Evolutionary conservation across 306 rosid genomes (phyloP), one percentile per base, ranked within the genome.

Genomic region (Spatholobus suberectus): DNA sequence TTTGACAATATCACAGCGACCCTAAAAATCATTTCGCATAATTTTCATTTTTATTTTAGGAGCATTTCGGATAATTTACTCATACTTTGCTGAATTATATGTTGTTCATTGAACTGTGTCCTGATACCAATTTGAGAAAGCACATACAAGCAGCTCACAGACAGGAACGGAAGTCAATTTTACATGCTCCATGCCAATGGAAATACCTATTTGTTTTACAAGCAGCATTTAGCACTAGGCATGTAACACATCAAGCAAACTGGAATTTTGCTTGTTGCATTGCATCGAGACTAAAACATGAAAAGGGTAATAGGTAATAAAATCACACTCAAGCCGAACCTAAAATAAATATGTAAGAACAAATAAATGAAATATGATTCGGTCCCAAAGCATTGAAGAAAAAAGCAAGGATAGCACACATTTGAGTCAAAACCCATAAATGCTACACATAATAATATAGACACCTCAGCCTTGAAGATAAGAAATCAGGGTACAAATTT

Each of bases 401-500:
- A 37, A 66, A 13, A 68, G 70, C 80, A 78, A 75, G 76, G 88
- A 82, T 84, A 65, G 75, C 92, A 90, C 92, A 86, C 93, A 73
- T 73, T 82, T 81, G 89, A 77, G 76, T 67, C 85, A 88, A 89
- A 88, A 86, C 80, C 80, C 89, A 87, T 51, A 82, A 55, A 76
- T 77, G 85, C 87, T 92, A 88, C 88, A 88, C 88, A 79, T 86
- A 87, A 14, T 44, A 75, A 83, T 91, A 93, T 88, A 76, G 88
- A 91, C 99, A 96, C 84, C 81, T 73, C 79, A 65, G 85, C 85
- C 68, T 8, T 40, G 71, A 88, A 38, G 76, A 70, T 52, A 70
- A 65, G 67, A 62, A 77, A 54, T 92, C 89, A 94, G 34, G 97
- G 96, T 59, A 90, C 94, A 81, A 89, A 81, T 82, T 90, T 87